Conservation (phyloP, 2,329 filamentous ascomycete species). For the Diplodia scrobiculata region DNA sequence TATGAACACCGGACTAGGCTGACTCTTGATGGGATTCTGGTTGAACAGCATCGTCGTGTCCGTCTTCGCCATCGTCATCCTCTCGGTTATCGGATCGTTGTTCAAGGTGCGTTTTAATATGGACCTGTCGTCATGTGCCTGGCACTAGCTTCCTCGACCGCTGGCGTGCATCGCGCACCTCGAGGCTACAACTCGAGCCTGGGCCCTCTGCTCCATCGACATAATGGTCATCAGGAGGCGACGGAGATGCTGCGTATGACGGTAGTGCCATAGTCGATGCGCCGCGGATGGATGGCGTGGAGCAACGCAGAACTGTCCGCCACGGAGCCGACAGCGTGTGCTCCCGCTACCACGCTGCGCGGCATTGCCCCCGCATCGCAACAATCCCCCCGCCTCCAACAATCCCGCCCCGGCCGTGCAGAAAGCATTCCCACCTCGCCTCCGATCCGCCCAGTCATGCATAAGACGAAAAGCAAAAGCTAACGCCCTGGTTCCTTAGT, state of each 20-base stretch:
- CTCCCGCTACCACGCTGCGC: background rate
- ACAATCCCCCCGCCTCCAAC: background rate
- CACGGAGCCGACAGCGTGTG: background rate
- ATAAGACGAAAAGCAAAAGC: conserved; percentile 21
- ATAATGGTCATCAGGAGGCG: background rate
- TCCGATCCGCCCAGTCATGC: background rate
- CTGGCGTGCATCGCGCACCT: background rate
- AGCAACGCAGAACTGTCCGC: background rate
- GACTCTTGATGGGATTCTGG: background rate
- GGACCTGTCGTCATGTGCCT: background rate
- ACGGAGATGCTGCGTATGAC: background rate
- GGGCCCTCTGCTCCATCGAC: background rate
- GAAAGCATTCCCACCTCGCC: background rate
- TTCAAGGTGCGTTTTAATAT: conserved; percentile 61
- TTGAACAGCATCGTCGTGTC: conserved; percentile 67
- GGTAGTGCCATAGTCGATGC: background rate
- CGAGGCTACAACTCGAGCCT: background rate
- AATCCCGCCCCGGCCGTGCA: background rate
- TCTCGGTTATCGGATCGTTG: conserved; percentile 67
- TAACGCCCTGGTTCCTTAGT: conserved; percentile 43
- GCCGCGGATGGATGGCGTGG: background rate
- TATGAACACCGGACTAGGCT: conserved; percentile 13
- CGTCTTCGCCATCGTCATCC: conserved; percentile 65
- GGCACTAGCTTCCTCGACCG: background rate
- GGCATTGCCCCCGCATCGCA: background rate